phyloP scores from a whole-genome alignment of 192 early-diverging fungal genomes.

The Rhizophagus prolifer region DNA sequence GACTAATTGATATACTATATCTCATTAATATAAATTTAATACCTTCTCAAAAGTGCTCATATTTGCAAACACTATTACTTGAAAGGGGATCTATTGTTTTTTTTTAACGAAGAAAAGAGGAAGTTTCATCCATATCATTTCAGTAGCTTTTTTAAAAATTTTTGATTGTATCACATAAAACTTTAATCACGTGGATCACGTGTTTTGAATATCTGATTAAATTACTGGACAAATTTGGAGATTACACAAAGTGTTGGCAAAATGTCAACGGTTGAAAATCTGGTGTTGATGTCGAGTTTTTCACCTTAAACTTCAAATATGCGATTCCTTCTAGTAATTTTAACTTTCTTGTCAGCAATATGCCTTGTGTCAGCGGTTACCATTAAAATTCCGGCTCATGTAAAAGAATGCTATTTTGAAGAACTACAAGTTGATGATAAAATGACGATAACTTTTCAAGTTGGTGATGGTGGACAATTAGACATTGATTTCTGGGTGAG shows the following conservation, averaged over 20 bases:
- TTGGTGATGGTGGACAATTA: constrained; percentile 61
- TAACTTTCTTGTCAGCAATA: constrained; percentile 4
- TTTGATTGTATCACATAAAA: not conserved
- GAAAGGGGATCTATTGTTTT: not conserved
- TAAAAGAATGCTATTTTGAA: constrained; percentile 64
- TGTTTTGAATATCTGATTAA: not conserved
- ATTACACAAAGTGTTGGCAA: constrained; percentile 1
- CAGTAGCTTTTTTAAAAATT: not conserved
- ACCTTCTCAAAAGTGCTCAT: constrained; percentile 20
- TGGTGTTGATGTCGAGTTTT: not conserved
- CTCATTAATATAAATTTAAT: not conserved
- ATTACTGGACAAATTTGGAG: not conserved
- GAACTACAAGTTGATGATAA: constrained; percentile 55
- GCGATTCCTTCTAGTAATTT: not conserved
- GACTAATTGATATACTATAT: not conserved
- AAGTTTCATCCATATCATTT: not conserved
- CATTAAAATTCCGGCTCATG: constrained; percentile 12
- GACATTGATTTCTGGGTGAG: constrained; percentile 69
- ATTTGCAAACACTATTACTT: not conserved
- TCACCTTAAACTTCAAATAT: not conserved
- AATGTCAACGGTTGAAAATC: not conserved
- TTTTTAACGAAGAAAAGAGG: not conserved
- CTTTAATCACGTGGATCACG: not conserved
- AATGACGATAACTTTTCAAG: constrained; percentile 69
- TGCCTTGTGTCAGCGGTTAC: constrained; percentile 6